phyloP scores from a whole-genome alignment of 352 stramenopile genomes.

The Pythium phragmiticola region DNA sequence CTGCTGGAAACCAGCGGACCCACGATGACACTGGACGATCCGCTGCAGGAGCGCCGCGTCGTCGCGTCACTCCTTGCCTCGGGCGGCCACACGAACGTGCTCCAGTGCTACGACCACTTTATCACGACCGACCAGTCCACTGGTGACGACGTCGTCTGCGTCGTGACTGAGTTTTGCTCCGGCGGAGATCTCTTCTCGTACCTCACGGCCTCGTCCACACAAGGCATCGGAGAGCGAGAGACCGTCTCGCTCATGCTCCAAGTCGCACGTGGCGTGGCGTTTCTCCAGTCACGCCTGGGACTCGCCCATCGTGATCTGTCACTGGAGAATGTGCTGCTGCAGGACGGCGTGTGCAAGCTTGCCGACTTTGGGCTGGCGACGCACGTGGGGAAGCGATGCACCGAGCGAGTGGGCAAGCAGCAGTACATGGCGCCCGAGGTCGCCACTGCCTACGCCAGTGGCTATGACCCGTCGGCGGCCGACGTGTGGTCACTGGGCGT shows the following conservation, averaged over 20 bases:
- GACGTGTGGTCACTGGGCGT: too few relatives aligned
- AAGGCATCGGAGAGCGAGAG: not conserved
- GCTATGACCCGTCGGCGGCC: too few relatives aligned
- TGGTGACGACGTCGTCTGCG: constrained; percentile 10
- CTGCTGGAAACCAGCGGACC: not conserved
- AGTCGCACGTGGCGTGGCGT: constrained; percentile 5
- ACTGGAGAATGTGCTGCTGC: constrained; percentile 30
- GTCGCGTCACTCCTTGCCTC: constrained; percentile 18
- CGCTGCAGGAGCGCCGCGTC: constrained; percentile 9
- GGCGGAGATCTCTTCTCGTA: constrained; percentile 8
- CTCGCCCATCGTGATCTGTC: constrained; percentile 29
- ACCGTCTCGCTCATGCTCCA: constrained; percentile 1
- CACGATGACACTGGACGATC: constrained; percentile 11
- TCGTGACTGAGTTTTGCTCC: constrained; percentile 11
- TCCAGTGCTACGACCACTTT: constrained; percentile 29
- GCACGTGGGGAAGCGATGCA: too few relatives aligned
- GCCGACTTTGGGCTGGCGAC: constrained; percentile 21
- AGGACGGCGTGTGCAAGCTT: constrained; percentile 22
- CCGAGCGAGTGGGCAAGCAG: too few relatives aligned
- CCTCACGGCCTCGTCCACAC: not conserved
- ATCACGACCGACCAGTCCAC: constrained; percentile 4
- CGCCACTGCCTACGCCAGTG: too few relatives aligned
- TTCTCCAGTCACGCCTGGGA: constrained; percentile 9
- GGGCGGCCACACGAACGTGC: constrained; percentile 22
- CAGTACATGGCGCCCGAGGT: too few relatives aligned